Evolutionary conservation across 2,329 filamentous ascomycete genomes (phyloP).

Genomic region (Fusarium sp.): DNA sequence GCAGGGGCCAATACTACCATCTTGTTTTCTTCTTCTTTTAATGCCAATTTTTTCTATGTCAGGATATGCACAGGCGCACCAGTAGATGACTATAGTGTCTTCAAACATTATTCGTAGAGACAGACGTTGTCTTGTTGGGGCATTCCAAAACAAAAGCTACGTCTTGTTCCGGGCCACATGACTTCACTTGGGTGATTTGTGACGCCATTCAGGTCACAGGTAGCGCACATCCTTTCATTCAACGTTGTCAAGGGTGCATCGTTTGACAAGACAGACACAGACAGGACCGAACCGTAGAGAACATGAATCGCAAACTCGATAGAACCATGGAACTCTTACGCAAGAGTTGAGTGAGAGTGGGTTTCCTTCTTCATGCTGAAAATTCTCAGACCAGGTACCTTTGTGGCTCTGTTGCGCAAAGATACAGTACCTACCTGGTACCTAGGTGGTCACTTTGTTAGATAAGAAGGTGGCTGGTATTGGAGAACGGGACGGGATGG

Average conservation of each 20-base stretch:
- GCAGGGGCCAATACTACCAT: conserved; percentile 21
- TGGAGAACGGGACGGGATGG: conserved; percentile 4
- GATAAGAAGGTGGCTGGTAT: conserved; percentile 27
- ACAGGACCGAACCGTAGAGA: background rate
- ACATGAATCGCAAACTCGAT: conserved; percentile 7
- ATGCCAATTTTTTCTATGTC: background rate
- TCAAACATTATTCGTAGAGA: conserved; percentile 8
- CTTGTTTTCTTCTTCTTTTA: background rate
- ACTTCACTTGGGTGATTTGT: conserved; percentile 43
- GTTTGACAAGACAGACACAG: conserved; percentile 19
- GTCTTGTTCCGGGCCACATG: conserved; percentile 34
- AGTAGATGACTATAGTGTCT: background rate
- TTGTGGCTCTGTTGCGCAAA: background rate
- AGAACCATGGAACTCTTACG: conserved; percentile 10
- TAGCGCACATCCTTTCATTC: conserved; percentile 22
- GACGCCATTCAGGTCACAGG: conserved; percentile 44
- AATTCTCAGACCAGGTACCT: background rate
- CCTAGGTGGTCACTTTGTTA: too few species aligned
- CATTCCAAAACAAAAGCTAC: conserved; percentile 19
- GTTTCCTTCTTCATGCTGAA: conserved; percentile 1
- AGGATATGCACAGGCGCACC: background rate
- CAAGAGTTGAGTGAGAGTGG: conserved; percentile 28
- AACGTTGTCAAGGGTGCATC: conserved; percentile 24
- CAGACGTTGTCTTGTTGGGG: conserved; percentile 33
- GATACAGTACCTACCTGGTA: too few species aligned